Base-by-base conservation (phyloP, 257 asterid species). In the Solanum piurae region DNA sequence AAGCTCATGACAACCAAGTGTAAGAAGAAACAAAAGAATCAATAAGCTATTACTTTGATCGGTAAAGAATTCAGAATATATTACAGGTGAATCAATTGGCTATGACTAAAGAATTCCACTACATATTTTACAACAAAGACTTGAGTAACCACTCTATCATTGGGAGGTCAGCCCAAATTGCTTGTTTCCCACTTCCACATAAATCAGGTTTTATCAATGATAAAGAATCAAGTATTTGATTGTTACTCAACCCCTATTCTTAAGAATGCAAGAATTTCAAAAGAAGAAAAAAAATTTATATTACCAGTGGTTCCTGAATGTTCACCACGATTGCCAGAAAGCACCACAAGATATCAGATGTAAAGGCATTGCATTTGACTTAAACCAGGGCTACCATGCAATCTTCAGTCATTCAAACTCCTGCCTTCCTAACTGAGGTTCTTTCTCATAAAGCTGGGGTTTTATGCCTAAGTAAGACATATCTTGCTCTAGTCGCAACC, bases 1-100 rank as follows among this genome's bases (percentile, higher is more conserved):
- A 23, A 42, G 84, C 84, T 77, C 44, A 82, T 29, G 71, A 20
- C 44, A 49, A 82, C 20, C 42, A 80, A 80, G 69, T 29, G 38
- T 80, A 49, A 20, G 27, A 80, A 44, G 29, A 49, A 80, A 80
- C 40, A 29, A 82, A 49, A 46, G 86, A 82, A 82, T 82, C 69
- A 46, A 82, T 82, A 49, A 49, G 85, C 68, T 80, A 14, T 80
- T 31, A 82, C 68, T 82, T 82, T 18, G 71, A 49, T 46, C 85
- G 31, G 68, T 49, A 82, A 82, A 29, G 46, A 82, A 49, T 82
- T 16, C 86, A 49, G 69, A 29, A 82, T 82, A 82, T 49, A 82
- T 82, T 82, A 82, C 86, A 82, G 21, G 44, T 29, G 86, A 82
- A 49, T 20, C 44, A 82, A 82, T 82, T 82, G 86, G 86, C 86